Evolutionary conservation across 75 land plant genomes (phyloP).

Genomic region (Cunninghamia lanceolata): DNA sequence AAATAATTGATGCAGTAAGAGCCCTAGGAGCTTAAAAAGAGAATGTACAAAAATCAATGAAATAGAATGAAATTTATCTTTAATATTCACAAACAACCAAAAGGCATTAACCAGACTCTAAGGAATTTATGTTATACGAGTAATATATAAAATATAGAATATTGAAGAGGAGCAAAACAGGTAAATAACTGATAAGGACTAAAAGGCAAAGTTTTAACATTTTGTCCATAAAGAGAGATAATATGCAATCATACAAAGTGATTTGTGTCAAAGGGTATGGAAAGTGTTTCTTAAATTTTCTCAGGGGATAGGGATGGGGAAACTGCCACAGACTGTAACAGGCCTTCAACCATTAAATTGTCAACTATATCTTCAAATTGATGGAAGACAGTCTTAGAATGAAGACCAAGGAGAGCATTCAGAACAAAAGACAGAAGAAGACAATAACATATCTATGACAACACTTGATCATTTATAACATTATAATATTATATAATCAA

Average conservation of each 20-base stretch:
- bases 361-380: neutral
- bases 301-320: neutral
- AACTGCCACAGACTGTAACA: neutral
- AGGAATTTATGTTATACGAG: neutral
- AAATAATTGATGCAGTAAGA: slow-evolving; percentile 13
- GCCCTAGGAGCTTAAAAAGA: neutral
- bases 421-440: neutral
- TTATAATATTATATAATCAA: neutral
- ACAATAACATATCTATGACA: neutral
- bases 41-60: neutral
- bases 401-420: neutral
- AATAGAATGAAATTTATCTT: neutral
- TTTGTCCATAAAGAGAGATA: neutral
- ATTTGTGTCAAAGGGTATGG: neutral
- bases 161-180: neutral
- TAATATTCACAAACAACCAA: neutral
- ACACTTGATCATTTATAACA: neutral
- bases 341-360: neutral
- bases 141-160: neutral
- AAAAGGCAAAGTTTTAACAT: neutral
- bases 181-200: neutral
- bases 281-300: neutral
- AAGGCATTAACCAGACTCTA: neutral
- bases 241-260: neutral
- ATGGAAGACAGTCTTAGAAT: neutral